Conservation (phyloP, 2,329 filamentous ascomycete genomes). For the Periglandula ipomoeae region DNA sequence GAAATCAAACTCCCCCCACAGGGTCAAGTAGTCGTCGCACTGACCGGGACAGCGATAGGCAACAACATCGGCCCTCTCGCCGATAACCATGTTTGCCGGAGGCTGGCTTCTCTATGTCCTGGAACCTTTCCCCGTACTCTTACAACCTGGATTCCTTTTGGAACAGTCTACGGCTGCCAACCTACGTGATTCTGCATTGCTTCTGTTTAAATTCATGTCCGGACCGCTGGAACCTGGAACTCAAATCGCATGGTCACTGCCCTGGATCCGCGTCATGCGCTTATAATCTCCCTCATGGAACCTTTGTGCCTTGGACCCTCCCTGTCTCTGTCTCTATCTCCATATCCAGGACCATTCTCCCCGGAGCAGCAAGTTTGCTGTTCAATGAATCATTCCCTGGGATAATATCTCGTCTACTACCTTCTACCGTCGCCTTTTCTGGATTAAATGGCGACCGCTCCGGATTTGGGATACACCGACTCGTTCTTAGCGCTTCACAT, state of each 20-base stretch:
- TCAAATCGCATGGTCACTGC: slow-evolving; percentile 12
- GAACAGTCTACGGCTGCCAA: not conserved
- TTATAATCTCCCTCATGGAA: slow-evolving; percentile 17
- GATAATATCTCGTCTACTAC: slow-evolving; percentile 18
- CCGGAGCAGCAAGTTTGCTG: slow-evolving; percentile 22
- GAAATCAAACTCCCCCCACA: slow-evolving; percentile 29
- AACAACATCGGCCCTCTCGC: slow-evolving; percentile 29
- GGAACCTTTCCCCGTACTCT: slow-evolving; percentile 1
- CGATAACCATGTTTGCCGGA: slow-evolving; percentile 17
- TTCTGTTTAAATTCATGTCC: slow-evolving; percentile 14
- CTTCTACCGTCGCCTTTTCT: slow-evolving; percentile 10
- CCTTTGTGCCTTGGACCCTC: slow-evolving; percentile 11
- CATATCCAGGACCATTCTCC: slow-evolving; percentile 16
- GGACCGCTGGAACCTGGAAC: slow-evolving; percentile 19
- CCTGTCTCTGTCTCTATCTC: slow-evolving; percentile 2
- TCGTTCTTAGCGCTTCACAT: slow-evolving; percentile 4
- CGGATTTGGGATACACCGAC: slow-evolving; percentile 6
- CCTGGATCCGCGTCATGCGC: slow-evolving; percentile 18
- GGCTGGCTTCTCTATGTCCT: slow-evolving; percentile 6
- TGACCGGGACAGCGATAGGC: slow-evolving; percentile 33
- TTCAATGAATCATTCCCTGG: slow-evolving; percentile 14
- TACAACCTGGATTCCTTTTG: not conserved
- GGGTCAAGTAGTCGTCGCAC: slow-evolving; percentile 29
- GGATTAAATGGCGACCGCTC: slow-evolving; percentile 5
- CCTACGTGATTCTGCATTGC: slow-evolving; percentile 20